Evolutionary conservation across 441 rosid genomes (phyloP), one percentile per base, ranked within the genome.

Genomic region (Euphorbia corollata): DNA sequence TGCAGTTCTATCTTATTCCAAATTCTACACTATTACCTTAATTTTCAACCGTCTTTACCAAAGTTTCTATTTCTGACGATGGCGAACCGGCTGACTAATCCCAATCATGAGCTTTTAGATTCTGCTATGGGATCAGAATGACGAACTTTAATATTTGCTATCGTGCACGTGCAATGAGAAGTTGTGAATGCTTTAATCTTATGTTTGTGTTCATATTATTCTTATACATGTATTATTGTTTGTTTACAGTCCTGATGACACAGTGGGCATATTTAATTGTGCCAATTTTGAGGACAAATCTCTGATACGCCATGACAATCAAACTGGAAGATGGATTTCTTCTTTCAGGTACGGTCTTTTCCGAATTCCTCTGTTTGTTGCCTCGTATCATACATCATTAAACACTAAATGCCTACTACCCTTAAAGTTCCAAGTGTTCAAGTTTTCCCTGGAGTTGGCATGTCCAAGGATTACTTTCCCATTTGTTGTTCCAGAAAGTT

Each of bases 261-360:
- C 68, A 0, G 67, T 88, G 55, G 82, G 97, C 32, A 61, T 90
- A 34, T 67, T 71, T 54, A 79, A 85, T 45, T 93, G 94, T 27
- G 50, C 70, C 47, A 84, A 86, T 71, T 88, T 77, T 64, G 85
- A 79, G 68, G 80, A 82, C 61, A 19, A 68, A 51, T 67, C 77
- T 60, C 77, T 68, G 83, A 73, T 87, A 74, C 60, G 57, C 70
- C 97, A 93, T 68, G 23, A 75, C 34, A 93, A 90, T 79, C 72
- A 54, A 59, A 88, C 97, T 5, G 85, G 84, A 70, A 77, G 91
- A 61, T 86, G 90, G 96, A 73, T 88, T 64, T 83, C 92, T 45
- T 38, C 73, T 68, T 88, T 92, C 83, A 88, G 86, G 92, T 87
- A 80, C 50, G 73, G 56, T 50, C 8, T 6, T 16, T 16, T 50